These are phyloP conservation scores for Ophiosphaerella narmari DNA, from an alignment of 2,329 filamentous ascomycete genomes.

Conservation along the genomic window DNA sequence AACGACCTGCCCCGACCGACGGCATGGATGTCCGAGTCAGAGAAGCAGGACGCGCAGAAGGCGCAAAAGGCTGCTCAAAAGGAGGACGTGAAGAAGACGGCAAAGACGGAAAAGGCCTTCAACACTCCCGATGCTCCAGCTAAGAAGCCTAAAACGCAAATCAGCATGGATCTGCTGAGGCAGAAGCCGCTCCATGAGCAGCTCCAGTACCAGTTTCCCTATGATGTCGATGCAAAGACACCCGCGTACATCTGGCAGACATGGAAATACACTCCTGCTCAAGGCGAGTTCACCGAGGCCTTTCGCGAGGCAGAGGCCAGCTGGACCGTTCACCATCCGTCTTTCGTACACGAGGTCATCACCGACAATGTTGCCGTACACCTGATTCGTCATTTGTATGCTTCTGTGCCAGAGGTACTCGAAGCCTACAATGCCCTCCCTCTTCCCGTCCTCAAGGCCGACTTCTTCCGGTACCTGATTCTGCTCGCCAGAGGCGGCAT, in stretches of 20 bases:
- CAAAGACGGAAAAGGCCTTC: constrained; percentile 34
- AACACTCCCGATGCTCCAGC: constrained; percentile 32
- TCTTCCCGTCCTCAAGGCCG: constrained; percentile 62
- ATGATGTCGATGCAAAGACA: constrained; percentile 85
- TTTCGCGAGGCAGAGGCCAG: constrained; percentile 86
- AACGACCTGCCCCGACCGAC: constrained; percentile 44
- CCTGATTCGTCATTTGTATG: constrained; percentile 84
- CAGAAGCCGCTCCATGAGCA: constrained; percentile 76
- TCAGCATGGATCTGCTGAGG: constrained; percentile 70
- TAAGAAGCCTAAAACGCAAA: constrained; percentile 59
- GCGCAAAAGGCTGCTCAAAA: constrained; percentile 16
- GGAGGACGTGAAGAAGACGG: constrained; percentile 13
- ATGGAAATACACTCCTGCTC: constrained; percentile 85
- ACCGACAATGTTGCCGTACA: constrained; percentile 85
- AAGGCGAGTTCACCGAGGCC: constrained; percentile 71
- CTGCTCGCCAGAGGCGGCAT: constrained; percentile 78
- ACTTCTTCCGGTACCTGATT: constrained; percentile 71
- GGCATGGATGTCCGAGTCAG: constrained; percentile 34
- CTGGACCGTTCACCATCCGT: constrained; percentile 85
- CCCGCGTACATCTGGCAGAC: constrained; percentile 99
- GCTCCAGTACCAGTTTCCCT: constrained; percentile 91
- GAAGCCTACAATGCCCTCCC: constrained; percentile 57
- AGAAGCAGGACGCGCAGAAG: constrained; percentile 12
- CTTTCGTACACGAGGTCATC: constrained; percentile 95
- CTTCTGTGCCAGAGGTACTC: constrained; percentile 61